These are phyloP conservation scores for Colletotrichum phormii DNA, from an alignment of 2,329 filamentous ascomycete genomes.

Conservation along the genomic window DNA sequence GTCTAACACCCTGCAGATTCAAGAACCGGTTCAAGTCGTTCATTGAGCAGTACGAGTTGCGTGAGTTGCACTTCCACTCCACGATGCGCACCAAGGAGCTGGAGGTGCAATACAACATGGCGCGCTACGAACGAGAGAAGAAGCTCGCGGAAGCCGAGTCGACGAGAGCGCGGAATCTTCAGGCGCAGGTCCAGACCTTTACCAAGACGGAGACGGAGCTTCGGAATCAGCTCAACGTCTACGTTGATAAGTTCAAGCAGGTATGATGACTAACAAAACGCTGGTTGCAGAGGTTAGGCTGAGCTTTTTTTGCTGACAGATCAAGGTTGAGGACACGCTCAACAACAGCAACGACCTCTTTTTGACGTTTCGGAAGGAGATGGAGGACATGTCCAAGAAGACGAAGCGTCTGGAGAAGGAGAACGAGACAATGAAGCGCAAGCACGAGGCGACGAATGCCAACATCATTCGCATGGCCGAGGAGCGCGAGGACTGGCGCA, in stretches of 20 bases:
- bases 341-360: conserved; percentile 99
- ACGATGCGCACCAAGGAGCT: conserved; percentile 94
- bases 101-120: conserved; percentile 92
- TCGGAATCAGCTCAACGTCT: conserved; percentile 94
- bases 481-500: conserved; percentile 86
- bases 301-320: conserved; percentile 40
- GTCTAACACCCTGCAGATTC: conserved; percentile 68
- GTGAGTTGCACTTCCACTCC: conserved; percentile 93
- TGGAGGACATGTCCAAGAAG: conserved; percentile 99
- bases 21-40: conserved; percentile 93
- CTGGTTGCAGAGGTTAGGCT: neutral
- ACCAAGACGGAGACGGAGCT: conserved; percentile 96
- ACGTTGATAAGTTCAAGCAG: conserved; percentile 99
- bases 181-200: conserved; percentile 92
- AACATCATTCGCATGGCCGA: conserved; percentile 99
- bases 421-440: conserved; percentile 89
- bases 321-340: conserved; percentile 94
- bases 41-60: conserved; percentile 95
- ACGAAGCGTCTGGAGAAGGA: conserved; percentile 97
- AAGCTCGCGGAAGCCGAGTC: conserved; percentile 88
- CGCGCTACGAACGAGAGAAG: conserved; percentile 89
- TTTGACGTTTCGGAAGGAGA: conserved; percentile 96
- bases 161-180: conserved; percentile 84
- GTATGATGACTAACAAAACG: conserved; percentile 61
- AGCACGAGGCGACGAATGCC: conserved; percentile 91